These are phyloP conservation scores for Dendrobium catenatum DNA, from an alignment of 106 monocot species.

Conservation along the genomic window DNA sequence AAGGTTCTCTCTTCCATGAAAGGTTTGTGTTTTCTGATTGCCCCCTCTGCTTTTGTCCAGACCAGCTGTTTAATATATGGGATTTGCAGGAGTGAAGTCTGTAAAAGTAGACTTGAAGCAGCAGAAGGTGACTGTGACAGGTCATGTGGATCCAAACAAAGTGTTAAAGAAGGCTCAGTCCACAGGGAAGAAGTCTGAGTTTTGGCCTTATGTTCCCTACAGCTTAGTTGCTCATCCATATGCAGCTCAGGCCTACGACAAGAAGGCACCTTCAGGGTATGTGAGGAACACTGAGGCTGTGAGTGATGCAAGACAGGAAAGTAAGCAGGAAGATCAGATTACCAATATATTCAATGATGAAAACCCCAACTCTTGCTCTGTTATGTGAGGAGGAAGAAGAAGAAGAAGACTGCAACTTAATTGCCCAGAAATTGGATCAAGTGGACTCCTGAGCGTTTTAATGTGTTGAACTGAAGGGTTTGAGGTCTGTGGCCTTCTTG, in stretches of 20 bases:
- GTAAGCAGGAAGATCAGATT: conserved; percentile 21
- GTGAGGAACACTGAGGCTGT: conserved; percentile 29
- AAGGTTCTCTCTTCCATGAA: conserved; percentile 38
- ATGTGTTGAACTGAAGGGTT: neutral
- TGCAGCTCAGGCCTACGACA: conserved; percentile 25
- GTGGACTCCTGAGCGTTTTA: neutral
- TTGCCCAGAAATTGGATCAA: neutral
- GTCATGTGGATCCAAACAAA: conserved; percentile 33
- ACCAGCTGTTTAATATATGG: neutral
- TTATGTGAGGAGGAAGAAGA: conserved; percentile 27
- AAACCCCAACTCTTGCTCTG: conserved; percentile 45
- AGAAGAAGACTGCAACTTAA: neutral
- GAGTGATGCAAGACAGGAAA: too few relatives aligned
- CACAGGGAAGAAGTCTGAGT: conserved; percentile 42
- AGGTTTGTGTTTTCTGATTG: conserved; percentile 13
- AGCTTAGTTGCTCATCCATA: conserved; percentile 25
- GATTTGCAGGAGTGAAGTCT: conserved; percentile 27
- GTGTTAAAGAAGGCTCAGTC: conserved; percentile 39
- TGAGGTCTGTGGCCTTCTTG: neutral
- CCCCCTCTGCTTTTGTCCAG: too few relatives aligned
- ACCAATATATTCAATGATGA: conserved; percentile 44
- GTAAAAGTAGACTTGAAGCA: conserved; percentile 38
- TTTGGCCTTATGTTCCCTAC: conserved; percentile 44
- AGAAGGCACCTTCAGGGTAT: conserved; percentile 41
- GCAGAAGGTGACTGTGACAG: conserved; percentile 34